Base-by-base conservation (phyloP, 2,329 filamentous ascomycete genomes). In the Teratosphaeriaceae sp. region DNA sequence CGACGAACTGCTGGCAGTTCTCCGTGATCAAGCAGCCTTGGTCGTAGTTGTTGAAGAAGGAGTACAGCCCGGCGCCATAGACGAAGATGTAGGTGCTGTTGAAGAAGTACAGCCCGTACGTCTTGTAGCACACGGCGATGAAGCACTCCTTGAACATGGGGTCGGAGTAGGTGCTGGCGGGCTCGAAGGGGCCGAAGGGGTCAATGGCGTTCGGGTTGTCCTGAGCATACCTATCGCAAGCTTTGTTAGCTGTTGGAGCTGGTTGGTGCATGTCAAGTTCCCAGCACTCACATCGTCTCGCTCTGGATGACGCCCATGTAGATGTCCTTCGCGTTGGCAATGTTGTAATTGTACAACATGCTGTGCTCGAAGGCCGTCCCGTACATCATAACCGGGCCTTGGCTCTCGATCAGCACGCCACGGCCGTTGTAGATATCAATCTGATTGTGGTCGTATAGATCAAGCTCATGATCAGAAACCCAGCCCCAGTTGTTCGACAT, bases 401-500 rank as follows among this genome's bases (percentile, higher is more conserved):
- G 48, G 11, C 62, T 64, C 68, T 94, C 87, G 50, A 95, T 77
- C 20, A 80, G 72, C 31, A 92, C 73, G 50, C 88, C 89, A 40
- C 89, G 84, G 22, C 88, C 89, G 60, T 86, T 92, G 75, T 84
- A 95, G 54, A 96, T 78, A 56, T 82, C 84, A 64, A 90, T 82
- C 64, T 90, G 84, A 45, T 69, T 79, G 63, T 85, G 78, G 57
- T 84, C 82, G 2, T 65, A 51, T 11, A 80, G 74, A 62, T 95
- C 89, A 19, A 95, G 82, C 61, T 94, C 86, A 69, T 96, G 90
- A 62, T 96, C 89, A 1, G 89, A 79, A 22, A 88, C 83, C 89
- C 89, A 96, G 63, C 85, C 81, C 89, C 89, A 96, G 38, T 77
- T 82, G 68, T 96, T 94, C 67, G 94, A 88, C 43, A 94, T 71